A percentile compares a stretch with the other conserved stretches of the same genome.
phyloP scores from a whole-genome alignment of 129 eudicot genomes.

The Chrysanthemum makinoi region DNA sequence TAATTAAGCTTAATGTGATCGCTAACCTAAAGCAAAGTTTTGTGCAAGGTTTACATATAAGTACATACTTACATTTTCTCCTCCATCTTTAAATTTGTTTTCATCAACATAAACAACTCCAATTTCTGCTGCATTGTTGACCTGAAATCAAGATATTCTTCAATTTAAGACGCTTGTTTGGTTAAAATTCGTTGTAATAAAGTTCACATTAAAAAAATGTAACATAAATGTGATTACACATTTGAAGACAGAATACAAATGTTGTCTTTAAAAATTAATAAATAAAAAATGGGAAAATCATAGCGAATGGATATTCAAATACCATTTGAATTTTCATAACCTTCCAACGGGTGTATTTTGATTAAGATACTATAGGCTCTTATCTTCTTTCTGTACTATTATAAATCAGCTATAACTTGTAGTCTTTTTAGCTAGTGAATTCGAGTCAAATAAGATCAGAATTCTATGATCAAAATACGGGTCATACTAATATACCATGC shows the following conservation, averaged over 20 bases:
- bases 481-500: too few species aligned
- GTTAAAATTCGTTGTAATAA: neutral
- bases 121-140: slow-evolving; percentile 26
- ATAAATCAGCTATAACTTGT: too few species aligned
- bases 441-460: too few species aligned
- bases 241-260: neutral
- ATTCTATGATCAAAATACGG: too few species aligned
- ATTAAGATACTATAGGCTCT: too few species aligned
- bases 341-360: too few species aligned
- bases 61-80: slow-evolving; percentile 7
- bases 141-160: slow-evolving; percentile 11
- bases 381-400: too few species aligned
- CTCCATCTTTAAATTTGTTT: slow-evolving; percentile 9
- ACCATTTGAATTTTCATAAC: too few species aligned
- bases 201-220: neutral
- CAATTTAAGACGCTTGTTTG: neutral
- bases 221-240: neutral
- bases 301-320: too few species aligned
- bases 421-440: too few species aligned
- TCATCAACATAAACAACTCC: neutral
- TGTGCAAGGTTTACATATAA: neutral
- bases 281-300: too few species aligned
- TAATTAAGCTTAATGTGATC: too few species aligned
- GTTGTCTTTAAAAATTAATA: neutral
- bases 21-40: neutral